Evolutionary conservation across 176 grass and related monocot species (phyloP).

Genomic region (Elaeis guineensis): DNA sequence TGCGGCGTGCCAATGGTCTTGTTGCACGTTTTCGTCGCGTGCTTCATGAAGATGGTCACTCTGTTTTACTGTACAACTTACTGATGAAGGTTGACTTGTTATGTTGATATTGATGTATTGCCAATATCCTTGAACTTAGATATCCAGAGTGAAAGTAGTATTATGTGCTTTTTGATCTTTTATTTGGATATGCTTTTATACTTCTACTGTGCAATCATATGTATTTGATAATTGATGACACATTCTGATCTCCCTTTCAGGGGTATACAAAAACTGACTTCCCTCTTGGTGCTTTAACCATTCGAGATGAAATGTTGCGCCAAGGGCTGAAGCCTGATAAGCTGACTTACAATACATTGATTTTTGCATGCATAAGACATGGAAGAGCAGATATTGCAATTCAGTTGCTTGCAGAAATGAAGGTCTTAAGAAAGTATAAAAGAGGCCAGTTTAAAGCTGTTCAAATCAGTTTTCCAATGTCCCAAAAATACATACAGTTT

Average conservation of each 20-base stretch:
- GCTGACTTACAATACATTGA: conserved; percentile 84
- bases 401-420: conserved; percentile 91
- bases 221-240: no score
- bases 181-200: not conserved
- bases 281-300: conserved; percentile 78
- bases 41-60: conserved; percentile 53
- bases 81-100: conserved; percentile 58
- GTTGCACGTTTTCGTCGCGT: conserved; percentile 62
- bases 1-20: conserved; percentile 90
- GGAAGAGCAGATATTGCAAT: conserved; percentile 63
- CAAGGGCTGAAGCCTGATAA: conserved; percentile 89
- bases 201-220: no score
- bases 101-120: conserved; percentile 12
- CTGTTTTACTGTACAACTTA: conserved; percentile 75
- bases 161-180: not conserved
- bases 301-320: conserved; percentile 76
- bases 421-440: conserved; percentile 82
- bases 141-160: not conserved
- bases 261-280: conserved; percentile 78
- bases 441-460: conserved; percentile 87
- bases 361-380: conserved; percentile 74
- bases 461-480: conserved; percentile 24
- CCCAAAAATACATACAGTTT: conserved; percentile 11
- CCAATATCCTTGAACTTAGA: not conserved
- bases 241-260: conserved; percentile 27